Base-by-base conservation (phyloP, 2,329 filamentous ascomycete species). In the Fusarium miscanthi region DNA sequence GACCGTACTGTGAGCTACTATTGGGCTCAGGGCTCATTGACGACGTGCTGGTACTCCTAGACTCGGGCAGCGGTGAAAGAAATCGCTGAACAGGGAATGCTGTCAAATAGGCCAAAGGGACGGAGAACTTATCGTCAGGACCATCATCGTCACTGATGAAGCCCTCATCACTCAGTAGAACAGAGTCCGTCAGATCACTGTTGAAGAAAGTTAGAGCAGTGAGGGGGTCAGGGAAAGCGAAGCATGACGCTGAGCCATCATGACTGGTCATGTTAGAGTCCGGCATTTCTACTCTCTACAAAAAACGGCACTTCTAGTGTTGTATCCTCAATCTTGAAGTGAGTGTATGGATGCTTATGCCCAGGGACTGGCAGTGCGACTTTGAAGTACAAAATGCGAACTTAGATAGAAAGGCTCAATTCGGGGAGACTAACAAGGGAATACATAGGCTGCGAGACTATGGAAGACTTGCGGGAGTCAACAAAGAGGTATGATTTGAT, bases 141-240 rank as follows among this genome's bases (percentile, higher is more conserved):
- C 40, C 49, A 14, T 23, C 27, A 8, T 61, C 43, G 12, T 65
- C 54, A 23, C 35, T 43, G 46, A 51, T 10, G 25, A 56, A 45
- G 14, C 45, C 56, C 21, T 63, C 45, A 21, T 70, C 66, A 35
- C 60, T 66, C 19, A 30, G 19, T 19, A 59, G 16, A 33, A 41
- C 25, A 10, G 48, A 56, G n/a, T 61, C 49, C 14, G 66, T 64
- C 37, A 66, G 42, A 35, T 70, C 66, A 12, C 64, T 61, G 51
- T 70, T 66, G 31, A 70, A 70, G 45, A 53, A 70, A 13, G n/a
- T 21, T 14, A 63, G 31, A 13, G 53, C 54, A 23, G 37, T 41
- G 14, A 27, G 33, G 13, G 43, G n/a, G 25, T 53, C 60, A 16
- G 56, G 56, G 43, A 70, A 70, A 46, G 31, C 54, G 40, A 70